A percentile compares a stretch with the other conserved stretches of the same genome.
Evolutionary conservation across 192 early-diverging fungal genomes (phyloP).

Genomic region (Coemansia sp.): DNA sequence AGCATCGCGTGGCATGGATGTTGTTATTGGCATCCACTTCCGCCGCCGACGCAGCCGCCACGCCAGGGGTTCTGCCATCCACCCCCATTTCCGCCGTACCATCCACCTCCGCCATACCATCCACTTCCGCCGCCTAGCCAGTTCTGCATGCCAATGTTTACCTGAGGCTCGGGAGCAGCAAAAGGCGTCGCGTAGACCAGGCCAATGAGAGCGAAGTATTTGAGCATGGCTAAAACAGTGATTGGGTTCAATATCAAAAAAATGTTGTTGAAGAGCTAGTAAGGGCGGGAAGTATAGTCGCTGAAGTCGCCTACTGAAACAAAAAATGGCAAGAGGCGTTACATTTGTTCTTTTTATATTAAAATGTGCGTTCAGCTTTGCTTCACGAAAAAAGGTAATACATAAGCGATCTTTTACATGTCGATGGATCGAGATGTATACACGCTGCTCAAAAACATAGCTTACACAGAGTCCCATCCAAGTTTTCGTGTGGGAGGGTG

Average conservation of each 20-base stretch:
- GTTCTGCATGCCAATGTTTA: constrained; percentile 10
- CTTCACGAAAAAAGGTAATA: background rate
- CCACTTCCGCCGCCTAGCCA: constrained; percentile 9
- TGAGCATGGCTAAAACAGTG: background rate
- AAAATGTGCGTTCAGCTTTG: background rate
- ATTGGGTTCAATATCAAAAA: background rate
- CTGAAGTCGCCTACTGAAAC: background rate
- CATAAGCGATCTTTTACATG: background rate
- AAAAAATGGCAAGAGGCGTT: background rate
- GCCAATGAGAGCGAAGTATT: constrained; percentile 8
- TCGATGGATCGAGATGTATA: background rate
- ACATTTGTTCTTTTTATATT: background rate
- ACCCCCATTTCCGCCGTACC: background rate
- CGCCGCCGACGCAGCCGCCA: background rate
- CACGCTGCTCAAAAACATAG: background rate
- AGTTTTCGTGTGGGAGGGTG: background rate
- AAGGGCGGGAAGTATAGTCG: background rate
- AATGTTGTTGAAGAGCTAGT: background rate
- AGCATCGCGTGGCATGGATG: background rate
- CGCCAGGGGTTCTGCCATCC: constrained; percentile 13
- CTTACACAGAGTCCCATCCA: background rate
- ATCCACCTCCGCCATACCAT: background rate
- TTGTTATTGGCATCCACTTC: background rate
- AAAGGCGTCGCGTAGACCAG: background rate
- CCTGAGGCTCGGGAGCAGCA: background rate